Conservation (phyloP, 192 early-diverging fungal genomes). For the Spinellus fusiger region DNA sequence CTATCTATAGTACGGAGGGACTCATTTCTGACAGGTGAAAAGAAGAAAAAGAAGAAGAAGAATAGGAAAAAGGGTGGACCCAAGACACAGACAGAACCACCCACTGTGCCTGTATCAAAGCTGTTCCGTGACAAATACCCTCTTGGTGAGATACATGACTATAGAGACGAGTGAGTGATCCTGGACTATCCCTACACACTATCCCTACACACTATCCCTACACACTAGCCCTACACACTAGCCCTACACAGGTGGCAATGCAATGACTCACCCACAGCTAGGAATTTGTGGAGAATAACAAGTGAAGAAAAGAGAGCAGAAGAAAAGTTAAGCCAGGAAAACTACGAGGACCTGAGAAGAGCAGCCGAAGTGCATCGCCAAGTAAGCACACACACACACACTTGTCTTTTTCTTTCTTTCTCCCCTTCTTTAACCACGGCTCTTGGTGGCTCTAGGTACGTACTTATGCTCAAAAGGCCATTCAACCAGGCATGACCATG, state of each 20-base stretch:
- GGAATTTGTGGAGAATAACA: constrained; percentile 83
- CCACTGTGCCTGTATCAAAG: constrained; percentile 73
- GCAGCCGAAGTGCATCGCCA: constrained; percentile 95
- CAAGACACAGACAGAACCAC: constrained; percentile 57
- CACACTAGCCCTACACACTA: too few species aligned
- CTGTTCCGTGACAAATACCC: constrained; percentile 80
- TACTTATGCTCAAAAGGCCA: constrained; percentile 64
- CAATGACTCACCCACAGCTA: constrained; percentile 23
- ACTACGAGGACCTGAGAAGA: constrained; percentile 76
- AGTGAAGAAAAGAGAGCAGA: constrained; percentile 86
- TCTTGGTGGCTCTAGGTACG: constrained; percentile 51
- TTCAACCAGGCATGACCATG: constrained; percentile 95
- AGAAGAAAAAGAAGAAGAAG: constrained; percentile 53
- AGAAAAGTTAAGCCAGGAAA: constrained; percentile 66
- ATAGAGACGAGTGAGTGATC: constrained; percentile 78
- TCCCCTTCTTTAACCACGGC: too few species aligned
- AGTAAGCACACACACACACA: constrained; percentile 7
- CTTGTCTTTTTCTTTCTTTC: not conserved
- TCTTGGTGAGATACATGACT: constrained; percentile 77
- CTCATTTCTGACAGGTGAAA: not conserved
- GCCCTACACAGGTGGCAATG: too few species aligned
- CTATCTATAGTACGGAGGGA: not conserved
- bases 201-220: too few species aligned
- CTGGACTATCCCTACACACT: too few species aligned
- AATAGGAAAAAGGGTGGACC: constrained; percentile 61